Evolutionary conservation across 225 moss, liverwort and hornwort species (phyloP), one percentile per base, ranked within the genome.

Genomic region (Sphagnum contortum): DNA sequence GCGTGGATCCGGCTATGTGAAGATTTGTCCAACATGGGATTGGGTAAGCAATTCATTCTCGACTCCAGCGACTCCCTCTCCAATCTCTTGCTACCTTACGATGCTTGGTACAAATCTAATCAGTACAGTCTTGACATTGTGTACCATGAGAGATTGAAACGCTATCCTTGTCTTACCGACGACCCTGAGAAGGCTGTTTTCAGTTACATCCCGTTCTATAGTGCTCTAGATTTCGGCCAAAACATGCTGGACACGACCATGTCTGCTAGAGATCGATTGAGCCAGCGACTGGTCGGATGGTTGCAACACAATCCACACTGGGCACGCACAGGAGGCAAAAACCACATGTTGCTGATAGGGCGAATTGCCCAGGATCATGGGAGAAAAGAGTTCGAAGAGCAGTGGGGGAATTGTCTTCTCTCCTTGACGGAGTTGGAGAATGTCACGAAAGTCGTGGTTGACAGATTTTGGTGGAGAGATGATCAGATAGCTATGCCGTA

Each of bases 131-230:
- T 66, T 9, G 73, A 55, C 9, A 13, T 73, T 6, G 2, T 63
- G 50, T 68, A 60, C 61, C 73, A 73, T 61, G 66, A 61, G 48
- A 66, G 73, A 8, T 49, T 73, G 51, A 66, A 66, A 54, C 47
- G 8, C n/a, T 66, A 67, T 54, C 55, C 73, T 3, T 73, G 73
- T 54, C 59, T 62, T n/a, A 73, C 73, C 47, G 12, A 73, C 5
- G 67, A 73, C 47, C 55, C 67, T 6, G 5, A 51, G 3, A 49
- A 6, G 59, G 73, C 73, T 11, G 55, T 61, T 9, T 66, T 66
- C 49, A 67, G 57, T 45, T 73, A 73, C 66, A 61, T 73, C 47
- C 73, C 73, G 4, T 73, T 66, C 48, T 73, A 73, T 14, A 66
- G 58, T 4, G 71, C 59, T 45, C 61, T 67, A n/a, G 73, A 67